A percentile compares a stretch with the other conserved stretches of the same genome.
Conservation (phyloP, 345 rosid species). For the Draba incana region DNA sequence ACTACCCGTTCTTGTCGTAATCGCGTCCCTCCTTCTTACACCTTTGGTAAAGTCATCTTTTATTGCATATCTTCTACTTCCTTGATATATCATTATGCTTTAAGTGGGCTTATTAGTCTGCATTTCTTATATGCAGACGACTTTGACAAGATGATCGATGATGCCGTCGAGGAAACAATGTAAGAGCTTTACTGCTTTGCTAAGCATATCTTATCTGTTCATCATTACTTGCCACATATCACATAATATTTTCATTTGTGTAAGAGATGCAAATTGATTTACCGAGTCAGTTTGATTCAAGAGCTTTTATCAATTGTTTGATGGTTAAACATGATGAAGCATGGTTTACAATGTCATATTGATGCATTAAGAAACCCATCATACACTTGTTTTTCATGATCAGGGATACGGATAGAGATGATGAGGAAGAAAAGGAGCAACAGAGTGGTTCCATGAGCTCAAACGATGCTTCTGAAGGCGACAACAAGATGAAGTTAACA, state of each 20-base stretch:
- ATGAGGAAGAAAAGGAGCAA: slow-evolving; percentile 42
- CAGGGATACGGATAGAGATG: slow-evolving; percentile 46
- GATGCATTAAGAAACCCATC: neutral
- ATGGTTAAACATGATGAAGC: too few species aligned
- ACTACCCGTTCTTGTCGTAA: slow-evolving; percentile 67
- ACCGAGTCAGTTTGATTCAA: neutral
- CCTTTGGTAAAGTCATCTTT: slow-evolving; percentile 60
- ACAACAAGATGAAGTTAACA: slow-evolving; percentile 37
- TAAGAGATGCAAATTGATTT: neutral
- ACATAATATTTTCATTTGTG: neutral
- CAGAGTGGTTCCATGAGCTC: slow-evolving; percentile 18
- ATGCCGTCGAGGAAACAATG: slow-evolving; percentile 65
- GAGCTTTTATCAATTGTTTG: neutral
- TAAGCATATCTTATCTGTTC: slow-evolving; percentile 12
- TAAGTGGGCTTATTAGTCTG: slow-evolving; percentile 24
- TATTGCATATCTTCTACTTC: slow-evolving; percentile 16
- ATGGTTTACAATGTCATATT: too few species aligned
- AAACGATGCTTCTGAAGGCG: slow-evolving; percentile 42
- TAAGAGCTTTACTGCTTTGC: slow-evolving; percentile 49
- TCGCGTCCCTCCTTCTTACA: slow-evolving; percentile 61
- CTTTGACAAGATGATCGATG: slow-evolving; percentile 68
- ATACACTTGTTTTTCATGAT: slow-evolving; percentile 7
- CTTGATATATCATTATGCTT: slow-evolving; percentile 1
- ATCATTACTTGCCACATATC: slow-evolving; percentile 4
- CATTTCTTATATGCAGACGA: slow-evolving; percentile 56